A percentile compares a stretch with the other conserved stretches of the same genome.
phyloP scores from a whole-genome alignment of 1,284 basidiomycete genomes.

The Amylostereum chailletii region DNA sequence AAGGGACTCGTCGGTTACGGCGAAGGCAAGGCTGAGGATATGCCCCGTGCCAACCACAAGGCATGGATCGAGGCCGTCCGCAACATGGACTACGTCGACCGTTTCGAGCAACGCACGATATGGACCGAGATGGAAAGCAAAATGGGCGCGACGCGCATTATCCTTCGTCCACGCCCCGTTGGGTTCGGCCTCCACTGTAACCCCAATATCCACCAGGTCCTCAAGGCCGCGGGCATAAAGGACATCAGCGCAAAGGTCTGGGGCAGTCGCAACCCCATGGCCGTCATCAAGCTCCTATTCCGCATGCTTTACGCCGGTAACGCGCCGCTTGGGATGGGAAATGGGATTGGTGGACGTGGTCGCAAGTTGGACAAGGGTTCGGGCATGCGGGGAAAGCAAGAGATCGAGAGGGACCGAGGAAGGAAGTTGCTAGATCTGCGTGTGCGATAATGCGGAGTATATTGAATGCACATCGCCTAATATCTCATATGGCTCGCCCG shows the following conservation, averaged over 20 bases:
- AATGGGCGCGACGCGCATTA: slow-evolving; percentile 79
- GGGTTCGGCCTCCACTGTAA: slow-evolving; percentile 92
- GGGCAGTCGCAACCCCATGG: slow-evolving; percentile 82
- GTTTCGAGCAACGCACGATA: slow-evolving; percentile 85
- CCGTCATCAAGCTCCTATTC: slow-evolving; percentile 48
- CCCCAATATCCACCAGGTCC: slow-evolving; percentile 80
- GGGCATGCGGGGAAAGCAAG: slow-evolving; percentile 54
- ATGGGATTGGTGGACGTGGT: slow-evolving; percentile 66
- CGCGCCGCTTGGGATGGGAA: slow-evolving; percentile 67
- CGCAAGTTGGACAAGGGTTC: slow-evolving; percentile 59
- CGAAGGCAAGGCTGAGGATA: slow-evolving; percentile 71
- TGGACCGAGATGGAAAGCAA: slow-evolving; percentile 85
- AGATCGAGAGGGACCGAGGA: slow-evolving; percentile 66
- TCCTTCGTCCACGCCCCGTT: slow-evolving; percentile 83
- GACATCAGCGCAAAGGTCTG: slow-evolving; percentile 92
- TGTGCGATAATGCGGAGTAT: slow-evolving; percentile 26
- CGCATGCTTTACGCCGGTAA: slow-evolving; percentile 65
- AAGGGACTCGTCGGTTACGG: slow-evolving; percentile 88
- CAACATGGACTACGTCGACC: slow-evolving; percentile 85
- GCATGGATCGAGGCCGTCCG: slow-evolving; percentile 71
- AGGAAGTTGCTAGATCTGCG: slow-evolving; percentile 55
- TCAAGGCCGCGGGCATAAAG: slow-evolving; percentile 90
- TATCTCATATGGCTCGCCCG: too few relatives aligned
- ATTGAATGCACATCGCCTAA: too few relatives aligned
- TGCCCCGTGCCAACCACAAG: slow-evolving; percentile 51